Evolutionary conservation across 2,329 filamentous ascomycete genomes (phyloP).

Genomic region (Tolypocladium nubicola): DNA sequence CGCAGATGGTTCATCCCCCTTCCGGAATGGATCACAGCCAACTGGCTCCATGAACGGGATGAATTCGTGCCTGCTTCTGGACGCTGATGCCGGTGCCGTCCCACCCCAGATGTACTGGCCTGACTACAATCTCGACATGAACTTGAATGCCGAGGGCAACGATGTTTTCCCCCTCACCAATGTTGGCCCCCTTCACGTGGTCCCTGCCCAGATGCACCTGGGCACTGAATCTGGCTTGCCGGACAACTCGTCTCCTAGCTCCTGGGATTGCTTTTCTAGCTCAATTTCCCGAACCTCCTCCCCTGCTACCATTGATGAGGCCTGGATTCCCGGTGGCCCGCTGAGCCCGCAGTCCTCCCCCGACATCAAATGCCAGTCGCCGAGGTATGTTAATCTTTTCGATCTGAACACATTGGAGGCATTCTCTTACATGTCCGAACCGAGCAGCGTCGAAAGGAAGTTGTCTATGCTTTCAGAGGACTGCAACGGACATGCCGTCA

Average conservation of each 20-base stretch:
- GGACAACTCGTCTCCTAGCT: conserved; percentile 38
- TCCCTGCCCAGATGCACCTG: conserved; percentile 44
- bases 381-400: conserved; percentile 35
- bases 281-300: conserved; percentile 41
- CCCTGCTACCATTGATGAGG: conserved; percentile 37
- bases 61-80: conserved; percentile 40
- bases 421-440: conserved; percentile 11
- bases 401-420: neutral
- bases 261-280: conserved; percentile 43
- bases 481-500: conserved; percentile 10
- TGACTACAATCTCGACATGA: conserved; percentile 33
- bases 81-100: conserved; percentile 35
- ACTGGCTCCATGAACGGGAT: conserved; percentile 32
- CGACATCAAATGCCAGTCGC: conserved; percentile 37
- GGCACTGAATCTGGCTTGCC: conserved; percentile 39
- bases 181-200: conserved; percentile 38
- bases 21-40: conserved; percentile 28
- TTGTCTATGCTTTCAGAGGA: conserved; percentile 18
- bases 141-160: conserved; percentile 30
- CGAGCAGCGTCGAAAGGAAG: conserved; percentile 20
- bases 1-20: conserved; percentile 36
- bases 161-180: conserved; percentile 32
- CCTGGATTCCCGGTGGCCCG: conserved; percentile 25
- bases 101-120: conserved; percentile 41
- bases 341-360: conserved; percentile 35